Base-by-base conservation (phyloP, 73 alveolate genomes). In the Paramecium caudatum region DNA sequence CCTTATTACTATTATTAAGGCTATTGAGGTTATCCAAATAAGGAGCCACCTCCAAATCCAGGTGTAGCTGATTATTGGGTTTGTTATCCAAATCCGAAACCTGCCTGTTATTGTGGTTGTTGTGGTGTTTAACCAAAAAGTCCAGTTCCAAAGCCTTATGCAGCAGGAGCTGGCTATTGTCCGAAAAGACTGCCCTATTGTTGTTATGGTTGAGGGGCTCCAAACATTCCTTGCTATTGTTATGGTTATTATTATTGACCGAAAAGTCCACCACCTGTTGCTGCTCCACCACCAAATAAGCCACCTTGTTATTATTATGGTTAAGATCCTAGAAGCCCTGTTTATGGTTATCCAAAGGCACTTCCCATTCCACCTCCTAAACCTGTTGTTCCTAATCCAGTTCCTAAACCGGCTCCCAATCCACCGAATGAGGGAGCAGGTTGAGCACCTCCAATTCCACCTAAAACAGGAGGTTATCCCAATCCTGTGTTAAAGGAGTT, bases 61-160 rank as follows among this genome's bases (percentile, higher is more conserved):
- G 84, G 50, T 32, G 47, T 36, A 13, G 47, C 47, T 27, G 84
- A 32, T 68, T 37, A 32, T 68, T 41, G 12, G 12, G 12, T 41
- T 41, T 68, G 34, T 68, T 68, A 30, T 68, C 84, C 84, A 34
- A 68, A 68, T 68, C 50, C 50, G 15, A 55, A 55, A 2, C 80
- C 80, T 27, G 80, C 30, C 7, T 55, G n/a, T n/a, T n/a, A 5
- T 55, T 55, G n/a, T 0, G 80, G 80, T 21, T 55, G 30, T 55
- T 55, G 30, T 10, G 80, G 80, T 23, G 80, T 17, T 25, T 55
- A 55, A 10, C 80, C 80, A 55, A 55, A 55, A 27, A 55, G 30
- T 2, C 80, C 80, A 27, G 46, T 10, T 55, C 80, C 80, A 55
- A 19, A 55, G 0, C 46, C 46, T 23, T 55, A 55, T 27, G 80